These are phyloP conservation scores for Rhizoclosmatium globosum DNA, from an alignment of 192 early-diverging fungal genomes.

Conservation along the genomic window DNA sequence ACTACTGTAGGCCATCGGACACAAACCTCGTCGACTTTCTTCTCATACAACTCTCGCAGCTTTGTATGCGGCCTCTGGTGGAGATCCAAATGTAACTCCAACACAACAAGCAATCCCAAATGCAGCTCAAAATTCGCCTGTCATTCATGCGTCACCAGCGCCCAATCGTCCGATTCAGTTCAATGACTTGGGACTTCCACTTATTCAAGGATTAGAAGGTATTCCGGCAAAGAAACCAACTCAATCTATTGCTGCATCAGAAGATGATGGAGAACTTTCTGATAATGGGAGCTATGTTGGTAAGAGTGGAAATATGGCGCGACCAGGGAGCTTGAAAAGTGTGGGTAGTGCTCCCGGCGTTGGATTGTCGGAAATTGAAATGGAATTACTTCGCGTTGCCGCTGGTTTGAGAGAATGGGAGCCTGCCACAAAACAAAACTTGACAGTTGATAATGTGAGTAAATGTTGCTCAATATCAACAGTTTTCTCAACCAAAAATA, in stretches of 20 bases:
- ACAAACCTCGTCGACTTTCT: slow-evolving; percentile 14
- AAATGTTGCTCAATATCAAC: neutral
- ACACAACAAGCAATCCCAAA: neutral
- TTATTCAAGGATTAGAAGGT: neutral
- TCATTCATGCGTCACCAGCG: neutral
- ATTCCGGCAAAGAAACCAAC: neutral
- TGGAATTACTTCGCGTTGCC: slow-evolving; percentile 3
- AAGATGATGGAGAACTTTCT: neutral
- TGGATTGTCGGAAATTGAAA: neutral
- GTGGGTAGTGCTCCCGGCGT: neutral
- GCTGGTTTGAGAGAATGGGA: neutral
- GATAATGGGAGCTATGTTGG: neutral
- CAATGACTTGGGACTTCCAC: slow-evolving; percentile 5
- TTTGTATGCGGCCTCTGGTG: slow-evolving; percentile 10
- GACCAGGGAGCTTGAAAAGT: neutral
- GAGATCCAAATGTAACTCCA: neutral
- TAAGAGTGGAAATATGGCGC: neutral
- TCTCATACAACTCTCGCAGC: slow-evolving; percentile 12
- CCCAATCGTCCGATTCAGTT: neutral
- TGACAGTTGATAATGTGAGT: slow-evolving; percentile 29
- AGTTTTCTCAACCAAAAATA: neutral
- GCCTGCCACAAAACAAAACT: neutral
- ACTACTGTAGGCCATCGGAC: slow-evolving; percentile 13
- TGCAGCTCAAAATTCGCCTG: neutral
- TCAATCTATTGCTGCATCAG: neutral